Evolutionary conservation across 1,139 yeast species (phyloP).

Genomic region (Pichia sp.): DNA sequence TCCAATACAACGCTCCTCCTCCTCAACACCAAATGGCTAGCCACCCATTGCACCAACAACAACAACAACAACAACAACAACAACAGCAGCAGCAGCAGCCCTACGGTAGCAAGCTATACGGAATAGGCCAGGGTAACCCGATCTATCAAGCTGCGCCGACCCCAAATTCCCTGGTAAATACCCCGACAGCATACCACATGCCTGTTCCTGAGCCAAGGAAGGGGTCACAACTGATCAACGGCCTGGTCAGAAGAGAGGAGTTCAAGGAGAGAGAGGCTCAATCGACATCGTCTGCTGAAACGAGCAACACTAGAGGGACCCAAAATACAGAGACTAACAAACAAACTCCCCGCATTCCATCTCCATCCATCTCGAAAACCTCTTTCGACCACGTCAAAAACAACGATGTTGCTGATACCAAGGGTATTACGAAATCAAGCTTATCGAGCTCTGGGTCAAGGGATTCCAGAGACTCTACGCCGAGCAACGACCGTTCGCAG

Average conservation of each 20-base stretch:
- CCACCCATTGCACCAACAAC: conserved; percentile 4
- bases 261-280: background rate
- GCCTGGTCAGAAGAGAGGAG: background rate
- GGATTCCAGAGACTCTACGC: background rate
- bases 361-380: background rate
- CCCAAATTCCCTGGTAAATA: background rate
- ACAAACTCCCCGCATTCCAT: background rate
- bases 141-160: background rate
- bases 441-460: background rate
- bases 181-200: background rate
- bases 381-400: no score
- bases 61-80: conserved; percentile 1
- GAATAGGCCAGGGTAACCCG: background rate
- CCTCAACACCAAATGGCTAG: background rate
- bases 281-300: background rate
- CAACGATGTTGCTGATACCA: background rate
- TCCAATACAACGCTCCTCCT: background rate
- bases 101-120: background rate
- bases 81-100: background rate
- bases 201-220: background rate
- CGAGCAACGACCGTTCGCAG: background rate
- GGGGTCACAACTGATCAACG: background rate
- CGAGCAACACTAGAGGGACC: background rate
- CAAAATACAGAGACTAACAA: background rate
- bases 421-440: background rate